Percentiles rank a stretch among this genome's conserved stretches.
Conservation (phyloP, 2,329 filamentous ascomycete species). For the Apiospora aurea region DNA sequence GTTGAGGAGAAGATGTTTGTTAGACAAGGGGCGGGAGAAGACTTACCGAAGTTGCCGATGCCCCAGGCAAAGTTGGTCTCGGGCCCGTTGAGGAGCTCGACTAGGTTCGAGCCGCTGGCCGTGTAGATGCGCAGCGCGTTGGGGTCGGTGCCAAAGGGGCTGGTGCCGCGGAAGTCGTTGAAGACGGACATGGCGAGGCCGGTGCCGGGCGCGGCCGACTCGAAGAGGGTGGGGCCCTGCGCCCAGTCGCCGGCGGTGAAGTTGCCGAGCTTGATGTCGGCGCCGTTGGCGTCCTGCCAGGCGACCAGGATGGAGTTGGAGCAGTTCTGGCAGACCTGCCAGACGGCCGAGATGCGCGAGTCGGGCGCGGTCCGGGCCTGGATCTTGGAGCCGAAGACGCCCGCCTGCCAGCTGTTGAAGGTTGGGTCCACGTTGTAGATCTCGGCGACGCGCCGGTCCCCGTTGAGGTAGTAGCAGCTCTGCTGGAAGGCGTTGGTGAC, state of each 20-base stretch:
- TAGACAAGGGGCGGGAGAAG: too few species aligned
- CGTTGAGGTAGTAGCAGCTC: constrained; percentile 29
- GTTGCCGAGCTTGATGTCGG: constrained; percentile 27
- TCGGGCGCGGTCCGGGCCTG: constrained; percentile 22
- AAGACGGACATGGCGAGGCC: constrained; percentile 28
- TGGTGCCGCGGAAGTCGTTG: constrained; percentile 25
- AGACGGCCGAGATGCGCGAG: constrained; percentile 28
- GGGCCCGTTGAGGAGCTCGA: constrained; percentile 27
- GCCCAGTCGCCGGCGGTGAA: constrained; percentile 27
- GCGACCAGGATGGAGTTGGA: constrained; percentile 29
- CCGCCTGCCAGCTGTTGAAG: constrained; percentile 25
- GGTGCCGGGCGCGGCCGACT: constrained; percentile 26
- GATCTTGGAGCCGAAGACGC: constrained; percentile 23
- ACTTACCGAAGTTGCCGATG: constrained; percentile 28
- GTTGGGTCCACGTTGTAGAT: constrained; percentile 26
- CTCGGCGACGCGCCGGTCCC: constrained; percentile 27
- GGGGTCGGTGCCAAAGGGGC: constrained; percentile 23
- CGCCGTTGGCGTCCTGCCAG: constrained; percentile 28
- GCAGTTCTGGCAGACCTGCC: constrained; percentile 30
- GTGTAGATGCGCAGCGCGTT: constrained; percentile 28
- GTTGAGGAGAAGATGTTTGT: background rate
- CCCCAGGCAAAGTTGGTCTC: constrained; percentile 20
- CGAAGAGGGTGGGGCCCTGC: constrained; percentile 17
- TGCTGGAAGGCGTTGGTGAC: constrained; percentile 29
- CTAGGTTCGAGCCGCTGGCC: constrained; percentile 23